Base-by-base conservation (phyloP, 2,329 filamentous ascomycete species). In the Venturia nashicola region DNA sequence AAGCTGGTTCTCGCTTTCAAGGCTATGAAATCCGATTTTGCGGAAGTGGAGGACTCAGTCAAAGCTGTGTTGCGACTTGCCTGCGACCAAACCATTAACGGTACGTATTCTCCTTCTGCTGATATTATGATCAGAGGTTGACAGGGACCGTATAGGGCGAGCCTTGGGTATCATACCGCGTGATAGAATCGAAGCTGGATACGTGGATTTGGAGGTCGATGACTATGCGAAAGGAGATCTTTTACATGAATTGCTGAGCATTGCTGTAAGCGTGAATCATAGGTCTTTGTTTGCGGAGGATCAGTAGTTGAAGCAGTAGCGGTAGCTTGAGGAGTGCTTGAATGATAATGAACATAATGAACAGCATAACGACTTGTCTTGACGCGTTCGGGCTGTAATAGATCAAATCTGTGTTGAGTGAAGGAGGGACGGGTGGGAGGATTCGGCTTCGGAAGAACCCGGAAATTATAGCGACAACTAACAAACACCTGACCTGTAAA, bases 21-120 rank as follows among this genome's bases (percentile, higher is more conserved):
- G 32, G 51, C 40, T 27, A 61, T 44, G 20, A 32, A 27, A 2
- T 34, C 18, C 9, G 39, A 42, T n/a, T 64, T 39, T 12, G 59
- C 54, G 9, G 59, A 61, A n/a, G 16, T 61, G 18, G 59, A 64
- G 2, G 63, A 64, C 36, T 40, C 57, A 32, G 63, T 43, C 12
- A 61, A 48, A 46, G 43, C 57, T 32, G 63, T 59, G 16, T 27
- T 64, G 20, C 34, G 51, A 12, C 12, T 59, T 34, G 62, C 62
- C 14, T 36, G 34, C 18, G 62, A 64, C 46, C 18, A 60, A 3
- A 43, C 18, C 3, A 64, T 64, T 8, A 32, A 60, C 32, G 62
- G 62, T 48, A 64, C 20, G 23, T 32, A 48, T n/a, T 40, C n/a
- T 32, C 44, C n/a, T 7, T 61, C 23, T 23, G 34, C 20, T 60